Evolutionary conservation across 2,329 filamentous ascomycete species (phyloP).

Genomic region (Trichoderma koningii): DNA sequence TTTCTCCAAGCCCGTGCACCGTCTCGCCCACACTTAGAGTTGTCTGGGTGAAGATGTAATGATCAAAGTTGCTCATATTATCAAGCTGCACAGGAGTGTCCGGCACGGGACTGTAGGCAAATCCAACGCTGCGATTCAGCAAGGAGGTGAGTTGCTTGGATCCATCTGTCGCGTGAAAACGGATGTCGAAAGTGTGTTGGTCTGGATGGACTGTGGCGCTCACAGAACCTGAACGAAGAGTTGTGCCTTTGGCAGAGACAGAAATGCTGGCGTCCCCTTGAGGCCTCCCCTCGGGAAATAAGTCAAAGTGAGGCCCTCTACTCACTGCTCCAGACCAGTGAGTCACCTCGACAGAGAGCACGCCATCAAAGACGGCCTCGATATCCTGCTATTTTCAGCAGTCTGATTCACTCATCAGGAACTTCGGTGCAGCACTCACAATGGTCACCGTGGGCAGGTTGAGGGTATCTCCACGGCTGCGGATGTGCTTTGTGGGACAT

Average conservation of each 20-base stretch:
- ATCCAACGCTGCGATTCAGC: conserved; percentile 45
- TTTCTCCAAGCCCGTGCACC: conserved; percentile 73
- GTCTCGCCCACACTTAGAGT: conserved; percentile 62
- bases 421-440: conserved; percentile 15
- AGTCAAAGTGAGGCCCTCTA: conserved; percentile 44
- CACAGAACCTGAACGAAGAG: conserved; percentile 41
- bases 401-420: no score
- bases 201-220: conserved; percentile 42
- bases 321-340: conserved; percentile 45
- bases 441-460: conserved; percentile 56
- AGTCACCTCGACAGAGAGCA: conserved; percentile 45
- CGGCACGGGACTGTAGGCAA: conserved; percentile 41
- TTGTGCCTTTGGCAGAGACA: conserved; percentile 41
- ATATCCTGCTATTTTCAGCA: conserved; percentile 30
- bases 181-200: conserved; percentile 44
- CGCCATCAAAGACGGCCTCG: conserved; percentile 43
- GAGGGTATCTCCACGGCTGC: conserved; percentile 55
- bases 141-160: conserved; percentile 43
- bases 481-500: conserved; percentile 58
- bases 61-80: conserved; percentile 48
- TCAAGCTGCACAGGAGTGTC: conserved; percentile 41
- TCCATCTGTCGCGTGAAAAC: conserved; percentile 43
- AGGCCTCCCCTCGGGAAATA: conserved; percentile 43
- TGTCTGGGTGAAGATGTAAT: conserved; percentile 61
- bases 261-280: conserved; percentile 35